Evolutionary conservation across 257 asterid species (phyloP).

Genomic region (Primulina eburnea): DNA sequence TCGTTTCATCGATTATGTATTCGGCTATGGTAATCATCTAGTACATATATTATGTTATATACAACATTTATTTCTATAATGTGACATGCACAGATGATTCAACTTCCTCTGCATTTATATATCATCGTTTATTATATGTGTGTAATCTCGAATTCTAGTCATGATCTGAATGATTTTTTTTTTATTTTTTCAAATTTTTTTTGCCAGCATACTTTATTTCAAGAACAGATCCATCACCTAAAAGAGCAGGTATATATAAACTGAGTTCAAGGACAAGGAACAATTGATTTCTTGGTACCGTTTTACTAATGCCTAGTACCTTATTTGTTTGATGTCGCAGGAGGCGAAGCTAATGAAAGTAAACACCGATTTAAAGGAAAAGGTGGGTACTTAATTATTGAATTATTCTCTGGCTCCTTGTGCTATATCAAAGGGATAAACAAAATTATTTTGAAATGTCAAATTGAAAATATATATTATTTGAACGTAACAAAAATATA

Average conservation of each 20-base stretch:
- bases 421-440: too few relatives aligned
- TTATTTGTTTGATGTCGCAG: conserved; percentile 27
- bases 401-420: too few relatives aligned
- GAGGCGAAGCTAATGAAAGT: conserved; percentile 35
- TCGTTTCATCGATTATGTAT: too few relatives aligned
- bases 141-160: neutral
- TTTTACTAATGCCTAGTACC: neutral
- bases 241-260: conserved; percentile 44
- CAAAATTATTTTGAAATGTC: too few relatives aligned
- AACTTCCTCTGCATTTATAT: neutral
- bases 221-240: conserved; percentile 38
- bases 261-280: neutral
- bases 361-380: conserved; percentile 42
- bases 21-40: too few relatives aligned
- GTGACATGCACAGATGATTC: neutral
- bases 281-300: neutral
- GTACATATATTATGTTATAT: too few relatives aligned
- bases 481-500: too few relatives aligned
- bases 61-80: neutral
- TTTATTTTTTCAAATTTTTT: neutral
- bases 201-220: conserved; percentile 34
- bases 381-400: conserved; percentile 27
- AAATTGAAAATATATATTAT: too few relatives aligned
- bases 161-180: neutral
- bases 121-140: neutral